Conservation (phyloP, 108 stramenopile genomes). For the Asterionellopsis glacialis region DNA sequence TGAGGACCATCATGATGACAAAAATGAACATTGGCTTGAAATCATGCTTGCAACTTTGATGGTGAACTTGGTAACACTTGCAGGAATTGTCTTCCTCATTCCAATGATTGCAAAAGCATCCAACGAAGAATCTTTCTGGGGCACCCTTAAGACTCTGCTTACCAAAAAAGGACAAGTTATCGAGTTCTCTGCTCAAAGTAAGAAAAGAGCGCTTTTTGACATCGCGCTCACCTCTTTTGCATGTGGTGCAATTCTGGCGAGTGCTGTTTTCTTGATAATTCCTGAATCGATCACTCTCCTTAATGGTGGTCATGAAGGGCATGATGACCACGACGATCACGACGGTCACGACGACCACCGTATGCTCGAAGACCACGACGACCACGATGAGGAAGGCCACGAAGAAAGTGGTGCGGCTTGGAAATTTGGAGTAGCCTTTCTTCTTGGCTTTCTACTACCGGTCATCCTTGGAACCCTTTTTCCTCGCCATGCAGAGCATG, state of each 20-base stretch:
- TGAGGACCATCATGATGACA: conserved; percentile 11
- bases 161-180: not conserved
- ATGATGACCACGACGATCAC: conserved; percentile 6
- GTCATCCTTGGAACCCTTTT: conserved; percentile 44
- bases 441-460: conserved; percentile 70
- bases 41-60: conserved; percentile 32
- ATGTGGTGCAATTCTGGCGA: conserved; percentile 59
- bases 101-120: not conserved
- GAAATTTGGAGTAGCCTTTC: conserved; percentile 57
- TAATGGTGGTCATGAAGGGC: conserved; percentile 17
- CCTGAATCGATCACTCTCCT: conserved; percentile 49
- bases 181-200: not conserved
- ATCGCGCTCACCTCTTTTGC: conserved; percentile 41
- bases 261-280: conserved; percentile 57
- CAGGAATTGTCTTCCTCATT: conserved; percentile 34
- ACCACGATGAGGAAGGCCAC: conserved; percentile 21
- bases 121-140: not conserved
- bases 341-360: conserved; percentile 24
- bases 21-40: conserved; percentile 13
- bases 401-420: conserved; percentile 34
- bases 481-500: conserved; percentile 13
- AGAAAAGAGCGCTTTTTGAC: conserved; percentile 10
- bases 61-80: conserved; percentile 46
- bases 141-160: not conserved
- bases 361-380: conserved; percentile 23